These are phyloP conservation scores for Arthroderma sp. DNA, from an alignment of 2,329 filamentous ascomycete species.

Conservation along the genomic window DNA sequence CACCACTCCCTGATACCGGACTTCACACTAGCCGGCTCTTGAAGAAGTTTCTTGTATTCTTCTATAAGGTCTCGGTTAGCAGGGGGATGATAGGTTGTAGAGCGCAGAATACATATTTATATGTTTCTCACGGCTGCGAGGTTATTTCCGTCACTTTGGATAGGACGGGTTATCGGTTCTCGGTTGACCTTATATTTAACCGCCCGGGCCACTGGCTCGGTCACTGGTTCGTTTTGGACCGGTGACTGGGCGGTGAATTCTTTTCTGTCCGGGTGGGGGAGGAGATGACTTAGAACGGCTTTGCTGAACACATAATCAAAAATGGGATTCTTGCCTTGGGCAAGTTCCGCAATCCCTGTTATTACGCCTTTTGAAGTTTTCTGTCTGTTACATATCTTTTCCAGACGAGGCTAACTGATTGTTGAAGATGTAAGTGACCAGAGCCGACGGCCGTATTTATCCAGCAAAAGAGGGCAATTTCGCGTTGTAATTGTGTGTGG, in stretches of 20 bases:
- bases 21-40: constrained; percentile 15
- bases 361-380: too few relatives aligned
- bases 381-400: too few relatives aligned
- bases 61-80: background rate
- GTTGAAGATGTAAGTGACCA: too few relatives aligned
- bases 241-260: constrained; percentile 14
- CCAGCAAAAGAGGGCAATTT: too few relatives aligned
- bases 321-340: too few relatives aligned
- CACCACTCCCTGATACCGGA: constrained; percentile 34
- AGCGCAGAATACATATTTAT: background rate
- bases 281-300: constrained; percentile 32
- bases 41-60: constrained; percentile 9
- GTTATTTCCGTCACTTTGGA: background rate
- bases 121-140: too few relatives aligned
- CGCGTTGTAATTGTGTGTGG: too few relatives aligned
- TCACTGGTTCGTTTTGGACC: constrained; percentile 24
- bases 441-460: too few relatives aligned
- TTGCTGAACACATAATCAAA: constrained; percentile 18
- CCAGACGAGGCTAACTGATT: too few relatives aligned
- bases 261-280: constrained; percentile 21
- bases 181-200: background rate
- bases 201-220: background rate
- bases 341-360: too few relatives aligned
- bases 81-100: constrained; percentile 5
- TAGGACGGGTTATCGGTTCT: background rate